Evolutionary conservation across 768 basidiomycete genomes (phyloP).

Genomic region (Xerocomellus chrysenteron): DNA sequence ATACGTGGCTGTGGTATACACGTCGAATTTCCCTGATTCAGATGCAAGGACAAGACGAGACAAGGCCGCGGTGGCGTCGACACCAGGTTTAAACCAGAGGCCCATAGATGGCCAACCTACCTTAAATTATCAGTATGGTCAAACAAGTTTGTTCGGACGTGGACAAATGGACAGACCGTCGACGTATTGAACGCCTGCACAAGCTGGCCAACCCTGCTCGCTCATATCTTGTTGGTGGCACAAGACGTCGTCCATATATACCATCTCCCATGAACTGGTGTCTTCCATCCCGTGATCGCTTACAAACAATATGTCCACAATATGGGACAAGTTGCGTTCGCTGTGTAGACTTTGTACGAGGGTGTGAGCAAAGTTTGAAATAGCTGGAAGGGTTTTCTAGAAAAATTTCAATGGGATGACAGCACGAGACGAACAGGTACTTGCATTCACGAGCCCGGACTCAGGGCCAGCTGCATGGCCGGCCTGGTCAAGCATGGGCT

Average conservation of each 20-base stretch:
- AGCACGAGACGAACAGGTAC: slow-evolving; percentile 17
- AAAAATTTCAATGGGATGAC: slow-evolving; percentile 1
- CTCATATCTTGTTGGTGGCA: slow-evolving; percentile 9
- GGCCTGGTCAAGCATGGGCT: slow-evolving; percentile 82
- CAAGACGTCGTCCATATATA: slow-evolving; percentile 65
- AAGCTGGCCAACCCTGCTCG: slow-evolving; percentile 13
- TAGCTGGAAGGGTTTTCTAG: slow-evolving; percentile 57
- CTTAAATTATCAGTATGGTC: slow-evolving; percentile 19
- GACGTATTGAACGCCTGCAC: slow-evolving; percentile 7
- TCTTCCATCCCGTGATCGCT: slow-evolving; percentile 88
- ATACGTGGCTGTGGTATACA: slow-evolving; percentile 32
- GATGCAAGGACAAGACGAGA: slow-evolving; percentile 52
- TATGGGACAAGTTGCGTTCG: slow-evolving; percentile 70
- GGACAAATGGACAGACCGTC: slow-evolving; percentile 9
- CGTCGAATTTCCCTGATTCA: slow-evolving; percentile 55
- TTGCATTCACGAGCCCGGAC: slow-evolving; percentile 65
- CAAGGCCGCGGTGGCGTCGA: slow-evolving; percentile 55
- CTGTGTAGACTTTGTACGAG: slow-evolving; percentile 44
- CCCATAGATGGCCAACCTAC: slow-evolving; percentile 89
- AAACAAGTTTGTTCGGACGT: not conserved
- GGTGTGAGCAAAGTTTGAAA: slow-evolving; percentile 69
- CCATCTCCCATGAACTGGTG: slow-evolving; percentile 67
- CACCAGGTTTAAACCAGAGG: slow-evolving; percentile 62
- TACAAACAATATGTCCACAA: slow-evolving; percentile 85
- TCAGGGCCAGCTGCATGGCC: slow-evolving; percentile 69